Conservation (phyloP, 2,329 filamentous ascomycete species). For the Epichloe hybrida region DNA sequence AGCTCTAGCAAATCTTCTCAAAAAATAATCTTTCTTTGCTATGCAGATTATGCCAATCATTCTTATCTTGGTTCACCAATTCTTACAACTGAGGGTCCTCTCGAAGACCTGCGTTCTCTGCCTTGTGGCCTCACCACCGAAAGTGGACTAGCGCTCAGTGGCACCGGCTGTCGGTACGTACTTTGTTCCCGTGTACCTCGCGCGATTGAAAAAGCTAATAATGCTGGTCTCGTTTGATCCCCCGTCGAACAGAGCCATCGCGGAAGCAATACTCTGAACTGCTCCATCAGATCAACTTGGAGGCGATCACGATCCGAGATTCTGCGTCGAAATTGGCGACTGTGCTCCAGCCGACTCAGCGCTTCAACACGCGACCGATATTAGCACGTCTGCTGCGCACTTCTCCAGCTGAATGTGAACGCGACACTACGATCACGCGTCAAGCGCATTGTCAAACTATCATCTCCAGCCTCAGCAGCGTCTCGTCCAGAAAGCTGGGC, state of each 20-base stretch:
- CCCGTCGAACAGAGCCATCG: background rate
- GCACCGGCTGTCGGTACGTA: slow-evolving; percentile 11
- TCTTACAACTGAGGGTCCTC: too few species aligned
- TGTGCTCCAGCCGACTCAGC: background rate
- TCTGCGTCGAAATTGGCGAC: background rate
- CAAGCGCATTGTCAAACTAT: slow-evolving; percentile 6
- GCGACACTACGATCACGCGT: slow-evolving; percentile 10
- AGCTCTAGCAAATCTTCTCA: too few species aligned
- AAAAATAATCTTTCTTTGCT: too few species aligned
- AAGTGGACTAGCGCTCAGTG: slow-evolving; percentile 13
- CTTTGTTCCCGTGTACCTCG: slow-evolving; percentile 4
- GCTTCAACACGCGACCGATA: background rate
- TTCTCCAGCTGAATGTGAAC: slow-evolving; percentile 4
- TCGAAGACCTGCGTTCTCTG: slow-evolving; percentile 9
- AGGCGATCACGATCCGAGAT: background rate
- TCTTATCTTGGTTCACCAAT: too few species aligned
- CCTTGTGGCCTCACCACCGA: slow-evolving; percentile 19
- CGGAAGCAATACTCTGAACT: background rate
- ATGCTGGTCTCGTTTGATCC: background rate
- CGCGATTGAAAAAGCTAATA: slow-evolving; percentile 6
- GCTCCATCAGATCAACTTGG: background rate
- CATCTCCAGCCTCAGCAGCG: background rate
- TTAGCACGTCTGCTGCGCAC: slow-evolving; percentile 2
- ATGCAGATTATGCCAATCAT: too few species aligned
- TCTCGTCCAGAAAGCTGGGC: background rate